Evolutionary conservation across 257 asterid species (phyloP), one percentile per base, ranked within the genome.

Genomic region (Solanum commersonii): DNA sequence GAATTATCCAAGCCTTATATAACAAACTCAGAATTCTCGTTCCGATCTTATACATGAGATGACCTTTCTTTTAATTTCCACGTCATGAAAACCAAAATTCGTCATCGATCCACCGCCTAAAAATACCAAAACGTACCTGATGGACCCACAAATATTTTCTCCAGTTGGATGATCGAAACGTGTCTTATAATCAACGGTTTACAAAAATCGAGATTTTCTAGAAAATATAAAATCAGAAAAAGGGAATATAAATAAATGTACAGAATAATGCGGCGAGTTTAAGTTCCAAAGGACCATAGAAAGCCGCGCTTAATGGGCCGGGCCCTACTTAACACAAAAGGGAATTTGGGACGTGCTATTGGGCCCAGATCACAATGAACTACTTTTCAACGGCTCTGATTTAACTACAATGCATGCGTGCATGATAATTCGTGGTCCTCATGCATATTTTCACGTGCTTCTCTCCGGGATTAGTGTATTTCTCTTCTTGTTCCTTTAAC

Each of bases 211-310:
- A 84, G 60, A 84, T 23, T 5, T 10, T 78, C 11, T 76, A 2
- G 63, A 42, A 76, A 77, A 20, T 63, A 84, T 84, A 77, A 84
- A 65, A 65, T n/a, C 5, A 4, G 38, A 14, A 72, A 35, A 23
- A 8, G 33, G 63, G 84, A 87, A 76, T 59, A 52, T 60, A 5
- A 67, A 29, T 63, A 4, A 67, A 29, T 63, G 63, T 46, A 14
- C 35, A 87, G 70, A 74, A 67, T 37, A 87, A 87, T 90, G 93
- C 94, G 95, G 92, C 94, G 92, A 91, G 87, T 91, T 91, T 89
- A 89, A 90, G 93, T 92, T 88, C 94, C 94, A 89, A 91, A 89
- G 91, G 77, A 82, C 94, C 87, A 71, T 85, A 46, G 59, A 85
- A 29, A 68, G 87, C 81, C 25, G 87, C 56, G 63, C 81, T 37